Conservation (phyloP, 2,329 filamentous ascomycete genomes). For the Claviceps arundinis region DNA sequence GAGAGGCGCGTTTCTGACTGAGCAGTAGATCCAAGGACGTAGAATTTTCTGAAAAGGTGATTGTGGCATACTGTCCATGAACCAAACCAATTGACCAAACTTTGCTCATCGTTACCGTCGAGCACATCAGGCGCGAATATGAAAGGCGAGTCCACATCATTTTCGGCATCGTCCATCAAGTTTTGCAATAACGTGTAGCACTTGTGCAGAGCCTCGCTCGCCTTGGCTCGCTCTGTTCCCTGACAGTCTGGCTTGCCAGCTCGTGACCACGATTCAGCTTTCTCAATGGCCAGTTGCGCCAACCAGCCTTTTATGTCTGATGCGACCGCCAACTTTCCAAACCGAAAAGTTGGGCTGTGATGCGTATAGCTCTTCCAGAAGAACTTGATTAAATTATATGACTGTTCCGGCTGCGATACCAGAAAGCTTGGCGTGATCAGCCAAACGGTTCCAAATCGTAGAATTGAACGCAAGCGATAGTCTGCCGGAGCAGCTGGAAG, state of each 20-base stretch:
- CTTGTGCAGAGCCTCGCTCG: constrained; percentile 12
- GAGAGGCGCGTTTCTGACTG: constrained; percentile 11
- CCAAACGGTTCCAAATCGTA: constrained; percentile 20
- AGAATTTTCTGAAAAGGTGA: constrained; percentile 39
- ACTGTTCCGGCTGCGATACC: constrained; percentile 22
- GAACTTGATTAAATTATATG: constrained; percentile 23
- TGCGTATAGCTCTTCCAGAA: constrained; percentile 14
- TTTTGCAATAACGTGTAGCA: constrained; percentile 9
- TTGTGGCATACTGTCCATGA: constrained; percentile 39
- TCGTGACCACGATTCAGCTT: constrained; percentile 3
- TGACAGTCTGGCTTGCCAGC: background rate
- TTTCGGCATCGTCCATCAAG: constrained; percentile 8
- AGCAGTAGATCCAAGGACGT: constrained; percentile 36
- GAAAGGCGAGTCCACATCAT: constrained; percentile 19
- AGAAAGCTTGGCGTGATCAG: constrained; percentile 31
- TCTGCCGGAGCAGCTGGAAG: constrained; percentile 5
- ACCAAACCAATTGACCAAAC: constrained; percentile 49
- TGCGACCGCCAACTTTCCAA: constrained; percentile 18
- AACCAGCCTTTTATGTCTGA: constrained; percentile 18
- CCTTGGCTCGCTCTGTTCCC: constrained; percentile 2
- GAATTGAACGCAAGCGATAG: constrained; percentile 16
- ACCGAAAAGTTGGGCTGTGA: constrained; percentile 4
- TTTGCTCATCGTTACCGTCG: constrained; percentile 47
- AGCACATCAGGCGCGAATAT: constrained; percentile 34
- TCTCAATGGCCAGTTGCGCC: constrained; percentile 14